phyloP scores from a whole-genome alignment of 176 grass and related monocot genomes.

The Hordeum vulgare region DNA sequence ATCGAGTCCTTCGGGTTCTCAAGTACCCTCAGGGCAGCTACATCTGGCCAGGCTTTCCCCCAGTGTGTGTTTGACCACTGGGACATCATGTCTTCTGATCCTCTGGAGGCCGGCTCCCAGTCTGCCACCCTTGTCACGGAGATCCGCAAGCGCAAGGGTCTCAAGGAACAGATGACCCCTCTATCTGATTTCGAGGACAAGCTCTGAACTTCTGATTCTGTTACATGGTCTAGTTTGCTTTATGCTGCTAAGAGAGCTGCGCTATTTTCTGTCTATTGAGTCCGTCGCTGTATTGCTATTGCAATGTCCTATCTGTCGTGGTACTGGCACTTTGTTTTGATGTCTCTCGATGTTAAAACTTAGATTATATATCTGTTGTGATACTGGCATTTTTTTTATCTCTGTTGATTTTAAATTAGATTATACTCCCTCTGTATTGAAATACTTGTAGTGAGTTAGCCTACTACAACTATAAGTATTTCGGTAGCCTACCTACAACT shows the following conservation, averaged over 20 bases:
- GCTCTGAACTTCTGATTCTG: constrained; percentile 19
- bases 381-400: too few species aligned
- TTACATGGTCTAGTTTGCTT: not conserved
- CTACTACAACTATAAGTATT: too few species aligned
- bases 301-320: not conserved
- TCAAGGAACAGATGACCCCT: constrained; percentile 77
- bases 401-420: too few species aligned
- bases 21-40: constrained; percentile 32
- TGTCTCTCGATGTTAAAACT: not conserved
- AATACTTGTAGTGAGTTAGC: too few species aligned
- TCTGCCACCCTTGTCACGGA: constrained; percentile 31
- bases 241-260: not conserved
- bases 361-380: not conserved
- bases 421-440: too few species aligned
- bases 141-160: constrained; percentile 53
- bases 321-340: not conserved
- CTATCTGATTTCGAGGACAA: constrained; percentile 65
- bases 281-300: not conserved
- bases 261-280: not conserved
- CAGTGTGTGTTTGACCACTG: constrained; percentile 66
- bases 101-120: constrained; percentile 43
- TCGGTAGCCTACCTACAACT: too few species aligned
- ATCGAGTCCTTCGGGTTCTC: constrained; percentile 48
- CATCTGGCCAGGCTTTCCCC: constrained; percentile 58
- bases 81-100: constrained; percentile 65